Base-by-base conservation (phyloP, 2,329 filamentous ascomycete genomes). In the Emmonsiellopsis sp. region DNA sequence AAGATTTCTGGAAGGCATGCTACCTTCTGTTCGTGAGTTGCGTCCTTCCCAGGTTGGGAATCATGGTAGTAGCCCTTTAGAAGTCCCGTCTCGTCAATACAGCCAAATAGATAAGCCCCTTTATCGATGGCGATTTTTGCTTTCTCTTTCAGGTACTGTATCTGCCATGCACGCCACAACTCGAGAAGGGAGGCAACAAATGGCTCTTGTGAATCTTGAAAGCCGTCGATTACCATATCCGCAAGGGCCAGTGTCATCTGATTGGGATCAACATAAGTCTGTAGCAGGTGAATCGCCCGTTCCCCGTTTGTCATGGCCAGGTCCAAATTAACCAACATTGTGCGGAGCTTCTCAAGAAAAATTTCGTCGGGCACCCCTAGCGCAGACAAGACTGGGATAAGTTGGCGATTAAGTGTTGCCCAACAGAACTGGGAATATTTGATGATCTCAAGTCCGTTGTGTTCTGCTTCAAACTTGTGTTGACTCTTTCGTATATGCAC, bases 141-240 rank as follows among this genome's bases (percentile, higher is more conserved):
- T 62, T 96, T 97, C 61, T 97, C 90, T 61, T 95, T 96, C 15
- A 98, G 78, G 10, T 86, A 80, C 64, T 95, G 95, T 60, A 95
- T 81, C 0, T 86, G 89, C 87, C 89, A 97, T 1, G 89, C 82
- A 57, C 86, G 80, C 92, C 93, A 98, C 0, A 97, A 76, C 37
- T 83, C 80, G 9, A 98, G 73, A 7, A 95, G 69, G 0, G 89
- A 90, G 56, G 83, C 79, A 20, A 90, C 77, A 67, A 97, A 97
- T 0, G 92, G 92, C 55, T 98, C 93, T 11, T 75, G 70, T 0
- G 72, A 68, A 2, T 76, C 69, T 77, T 91, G 87, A 70, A 98
- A 97, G 0, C 89, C 89, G 57, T 87, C 83, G 2, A 79, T 71
- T 32, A 97, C 79, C 78, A 97, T 86, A 34, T 82, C 77, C 0